A percentile compares a stretch with the other conserved stretches of the same genome.
Conservation (phyloP, 129 eudicot genomes). For the Pseudognaphalium luteoalbum region DNA sequence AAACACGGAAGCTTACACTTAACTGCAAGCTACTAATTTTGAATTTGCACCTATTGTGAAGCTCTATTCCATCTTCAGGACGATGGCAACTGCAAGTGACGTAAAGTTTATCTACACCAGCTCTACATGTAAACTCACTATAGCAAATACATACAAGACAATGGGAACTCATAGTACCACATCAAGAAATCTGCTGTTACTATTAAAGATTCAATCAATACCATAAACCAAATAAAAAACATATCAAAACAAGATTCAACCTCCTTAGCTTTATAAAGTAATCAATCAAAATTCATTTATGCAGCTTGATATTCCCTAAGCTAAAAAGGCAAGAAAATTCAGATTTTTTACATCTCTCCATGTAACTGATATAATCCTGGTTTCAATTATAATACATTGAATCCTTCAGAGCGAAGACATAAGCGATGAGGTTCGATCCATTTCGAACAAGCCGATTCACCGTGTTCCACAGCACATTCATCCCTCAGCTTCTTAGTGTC, state of each 20-base stretch:
- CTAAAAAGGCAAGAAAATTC: constrained; percentile 23
- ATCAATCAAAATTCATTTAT: constrained; percentile 38
- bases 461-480: constrained; percentile 87
- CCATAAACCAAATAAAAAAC: constrained; percentile 2
- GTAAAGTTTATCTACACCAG: constrained; percentile 44
- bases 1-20: not conserved
- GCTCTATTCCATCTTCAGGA: constrained; percentile 36
- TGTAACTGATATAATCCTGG: not conserved
- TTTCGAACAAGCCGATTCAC: constrained; percentile 81
- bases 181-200: constrained; percentile 14
- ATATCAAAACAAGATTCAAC: constrained; percentile 21
- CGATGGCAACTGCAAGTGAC: constrained; percentile 57
- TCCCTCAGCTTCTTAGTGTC: constrained; percentile 92
- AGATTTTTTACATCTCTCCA: not conserved
- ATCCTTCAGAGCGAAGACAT: constrained; percentile 91
- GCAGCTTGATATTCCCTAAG: constrained; percentile 12
- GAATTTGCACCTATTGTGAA: not conserved
- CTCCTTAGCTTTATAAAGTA: constrained; percentile 21
- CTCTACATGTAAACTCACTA: constrained; percentile 51
- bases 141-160: constrained; percentile 5
- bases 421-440: constrained; percentile 91
- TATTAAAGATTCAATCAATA: constrained; percentile 5
- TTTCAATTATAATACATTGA: constrained; percentile 53
- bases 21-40: not conserved
- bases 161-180: not conserved